Evolutionary conservation across 345 rosid species (phyloP), one percentile per base, ranked within the genome.

Genomic region (Garcia nutans): DNA sequence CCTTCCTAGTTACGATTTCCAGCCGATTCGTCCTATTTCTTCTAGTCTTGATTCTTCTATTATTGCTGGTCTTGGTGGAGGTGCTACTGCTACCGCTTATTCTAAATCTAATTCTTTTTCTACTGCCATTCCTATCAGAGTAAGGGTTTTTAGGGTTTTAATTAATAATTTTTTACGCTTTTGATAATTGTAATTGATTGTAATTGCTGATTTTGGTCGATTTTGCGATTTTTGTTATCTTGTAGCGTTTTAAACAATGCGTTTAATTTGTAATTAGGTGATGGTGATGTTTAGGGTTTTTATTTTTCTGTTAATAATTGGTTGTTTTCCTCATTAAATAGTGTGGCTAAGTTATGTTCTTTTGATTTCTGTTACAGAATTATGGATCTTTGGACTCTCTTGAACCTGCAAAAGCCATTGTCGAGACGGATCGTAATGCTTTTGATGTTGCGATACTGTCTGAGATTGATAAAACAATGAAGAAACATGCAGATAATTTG

Each of bases 1-100:
- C 82, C 65, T 89, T 15, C 88, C 98, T 20, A 92, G 94, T 85
- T 94, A 91, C 75, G 98, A 94, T 89, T 94, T 92, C 72, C 93
- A 90, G 74, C 93, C 91, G 60, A 87, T 94, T 75, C 93, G 93
- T 26, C 87, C 92, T n/a, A 28, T 84, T 85, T 83, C 84, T 50
- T 3, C 60, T 8, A 65, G 47, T 65, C 45, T 72, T 23, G 78
- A 81, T 58, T 59, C 63, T 6, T 81, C 65, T 50, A 28, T 57
- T 50, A 28, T 31, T 56, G 66, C 44, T 11, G 57, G n/a, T 28
- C 7, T 54, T 6, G 19, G 50, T 47, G 50, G 58, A 17, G 58
- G n/a, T 54, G n/a, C 58, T 15, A 17, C 58, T 17, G 20, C 58
- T 54, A 1, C 87, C 6, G 47, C 86, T 58, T 93, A 92, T 77